Percentiles rank a stretch among this genome's conserved stretches.
phyloP scores from a whole-genome alignment of 139 green algal genomes.

The Chloropicon primus region DNA sequence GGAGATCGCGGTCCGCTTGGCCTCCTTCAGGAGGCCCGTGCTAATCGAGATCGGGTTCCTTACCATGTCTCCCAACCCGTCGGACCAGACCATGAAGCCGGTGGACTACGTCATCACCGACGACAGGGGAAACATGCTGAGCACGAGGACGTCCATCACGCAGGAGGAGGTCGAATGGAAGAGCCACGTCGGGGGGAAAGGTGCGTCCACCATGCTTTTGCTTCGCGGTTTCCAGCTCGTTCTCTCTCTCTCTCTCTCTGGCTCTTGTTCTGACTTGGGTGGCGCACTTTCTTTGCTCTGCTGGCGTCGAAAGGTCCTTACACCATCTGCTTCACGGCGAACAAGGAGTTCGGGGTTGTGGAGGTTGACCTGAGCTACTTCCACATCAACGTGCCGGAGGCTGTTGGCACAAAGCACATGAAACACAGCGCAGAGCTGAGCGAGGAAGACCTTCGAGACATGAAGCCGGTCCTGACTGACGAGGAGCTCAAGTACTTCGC shows the following conservation, averaged over 20 bases:
- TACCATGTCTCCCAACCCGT: not conserved
- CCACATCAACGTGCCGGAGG: not conserved
- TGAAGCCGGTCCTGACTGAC: not conserved
- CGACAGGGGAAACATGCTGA: not conserved
- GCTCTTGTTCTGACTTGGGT: no score
- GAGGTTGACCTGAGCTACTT: not conserved
- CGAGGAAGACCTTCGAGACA: not conserved
- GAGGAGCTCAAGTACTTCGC: not conserved
- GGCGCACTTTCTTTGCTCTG: no score
- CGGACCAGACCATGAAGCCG: not conserved
- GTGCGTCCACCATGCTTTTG: no score
- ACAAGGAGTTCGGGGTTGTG: not conserved
- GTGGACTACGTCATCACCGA: not conserved
- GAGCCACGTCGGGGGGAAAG: not conserved
- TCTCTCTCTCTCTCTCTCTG: no score
- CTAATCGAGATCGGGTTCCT: not conserved
- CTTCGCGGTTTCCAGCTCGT: no score
- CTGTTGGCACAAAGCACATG: not conserved
- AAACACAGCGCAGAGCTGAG: not conserved
- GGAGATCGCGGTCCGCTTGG: not conserved
- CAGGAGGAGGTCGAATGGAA: not conserved
- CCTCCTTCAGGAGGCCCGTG: not conserved
- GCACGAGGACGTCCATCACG: not conserved
- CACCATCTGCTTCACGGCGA: not conserved
- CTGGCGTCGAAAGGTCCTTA: no score